Base-by-base conservation (phyloP, 2,329 filamentous ascomycete species). In the Stagonosporopsis vannaccii region DNA sequence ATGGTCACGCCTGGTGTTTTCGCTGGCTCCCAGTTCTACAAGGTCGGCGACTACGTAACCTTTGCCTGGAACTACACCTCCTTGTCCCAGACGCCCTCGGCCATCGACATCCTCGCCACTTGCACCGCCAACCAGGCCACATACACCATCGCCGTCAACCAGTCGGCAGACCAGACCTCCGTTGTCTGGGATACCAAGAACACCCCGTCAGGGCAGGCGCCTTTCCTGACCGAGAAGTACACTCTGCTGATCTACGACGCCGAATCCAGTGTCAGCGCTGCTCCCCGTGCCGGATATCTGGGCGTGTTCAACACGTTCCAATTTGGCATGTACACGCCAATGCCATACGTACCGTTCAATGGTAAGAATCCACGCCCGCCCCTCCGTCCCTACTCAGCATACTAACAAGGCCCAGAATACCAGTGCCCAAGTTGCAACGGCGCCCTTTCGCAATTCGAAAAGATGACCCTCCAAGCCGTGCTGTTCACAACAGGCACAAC, bases 31-130 rank as follows among this genome's bases (percentile, higher is more conserved):
- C 81, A 82, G 51, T 89, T 84, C 75, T 88, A 86, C 80, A 89
- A 87, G 72, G 83, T 89, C 62, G 84, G 84, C 17, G 80, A 88
- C 40, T 80, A 78, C 56, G 77, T 88, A 26, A 88, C 86, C 0
- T 87, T 89, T 63, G 82, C 79, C 19, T 90, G 87, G 87, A 89
- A 90, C 74, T 89, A 88, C 75, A 90, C 87, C 13, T 87, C 84
- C 11, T 76, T 89, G 22, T 81, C 79, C 19, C 78, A 83, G 17
- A 85, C 84, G 0, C 87, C 87, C 0, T 79, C 80, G 1, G 81
- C 80, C 39, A 77, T 90, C 64, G 85, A 89, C 63, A 80, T 89
- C 33, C 75, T 88, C 39, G 87, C 87, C 1, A 82, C 81, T 11
- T 88, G 86, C 79, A 80, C 80, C 32, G 72, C 79, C 56, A 88